Percentiles rank a stretch among this genome's conserved stretches.
Conservation (phyloP, 2,329 filamentous ascomycete species). For the Cordyceps cicadae region DNA sequence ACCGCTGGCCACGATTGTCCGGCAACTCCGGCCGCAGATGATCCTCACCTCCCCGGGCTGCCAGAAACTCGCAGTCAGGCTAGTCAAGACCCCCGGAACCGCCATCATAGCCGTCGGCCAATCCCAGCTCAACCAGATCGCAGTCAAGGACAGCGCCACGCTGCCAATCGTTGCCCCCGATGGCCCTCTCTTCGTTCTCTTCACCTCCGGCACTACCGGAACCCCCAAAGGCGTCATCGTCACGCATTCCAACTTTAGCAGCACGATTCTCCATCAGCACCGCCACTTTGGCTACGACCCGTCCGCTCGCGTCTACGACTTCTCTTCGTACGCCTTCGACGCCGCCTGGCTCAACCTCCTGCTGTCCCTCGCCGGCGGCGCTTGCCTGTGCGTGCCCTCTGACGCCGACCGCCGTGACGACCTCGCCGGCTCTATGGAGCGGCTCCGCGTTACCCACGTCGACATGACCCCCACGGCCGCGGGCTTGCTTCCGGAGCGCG, state of each 20-base stretch:
- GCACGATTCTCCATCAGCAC: slow-evolving; percentile 9
- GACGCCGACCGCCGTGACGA: background rate
- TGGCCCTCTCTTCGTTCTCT: slow-evolving; percentile 16
- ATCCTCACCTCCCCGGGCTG: background rate
- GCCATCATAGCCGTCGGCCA: background rate
- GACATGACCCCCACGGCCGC: slow-evolving; percentile 11
- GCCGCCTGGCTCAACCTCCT: slow-evolving; percentile 1
- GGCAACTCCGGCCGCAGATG: background rate
- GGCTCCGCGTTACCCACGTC: background rate
- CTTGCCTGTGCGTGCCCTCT: background rate
- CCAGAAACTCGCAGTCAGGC: background rate
- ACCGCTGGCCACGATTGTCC: slow-evolving; percentile 9
- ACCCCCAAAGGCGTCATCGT: slow-evolving; percentile 19
- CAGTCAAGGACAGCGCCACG: background rate
- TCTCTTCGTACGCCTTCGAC: slow-evolving; percentile 15
- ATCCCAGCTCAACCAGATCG: background rate
- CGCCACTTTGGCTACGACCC: slow-evolving; percentile 10
- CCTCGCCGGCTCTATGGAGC: slow-evolving; percentile 1
- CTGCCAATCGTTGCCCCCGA: background rate
- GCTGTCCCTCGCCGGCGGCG: background rate
- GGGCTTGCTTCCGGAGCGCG: slow-evolving; percentile 11
- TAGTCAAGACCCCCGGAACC: background rate
- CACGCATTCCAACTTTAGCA: slow-evolving; percentile 13
- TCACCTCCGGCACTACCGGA: slow-evolving; percentile 17
- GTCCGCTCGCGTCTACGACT: slow-evolving; percentile 11